phyloP scores from a whole-genome alignment of 1,139 yeast genomes.

The Yamadazyma conglobata region DNA sequence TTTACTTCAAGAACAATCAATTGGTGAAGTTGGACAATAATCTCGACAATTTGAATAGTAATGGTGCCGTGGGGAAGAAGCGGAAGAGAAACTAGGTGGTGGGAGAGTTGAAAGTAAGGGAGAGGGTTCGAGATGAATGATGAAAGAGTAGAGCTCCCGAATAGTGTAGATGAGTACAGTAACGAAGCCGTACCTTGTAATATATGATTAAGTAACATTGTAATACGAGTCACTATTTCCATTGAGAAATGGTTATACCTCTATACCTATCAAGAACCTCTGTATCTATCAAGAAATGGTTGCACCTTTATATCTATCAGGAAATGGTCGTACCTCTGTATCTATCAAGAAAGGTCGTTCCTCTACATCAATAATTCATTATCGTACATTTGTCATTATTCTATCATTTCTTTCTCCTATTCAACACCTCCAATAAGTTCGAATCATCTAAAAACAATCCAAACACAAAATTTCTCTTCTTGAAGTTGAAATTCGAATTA shows the following conservation, averaged over 20 bases:
- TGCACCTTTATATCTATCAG: too few relatives aligned
- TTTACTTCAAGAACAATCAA: slow-evolving; percentile 20
- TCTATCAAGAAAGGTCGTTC: too few relatives aligned
- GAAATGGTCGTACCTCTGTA: too few relatives aligned
- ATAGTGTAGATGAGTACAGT: too few relatives aligned
- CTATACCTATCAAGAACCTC: too few relatives aligned
- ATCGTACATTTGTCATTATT: not conserved
- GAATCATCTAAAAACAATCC: slow-evolving; percentile 59
- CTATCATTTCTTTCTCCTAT: slow-evolving; percentile 17
- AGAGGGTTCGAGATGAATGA: not conserved
- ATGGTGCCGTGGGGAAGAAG: slow-evolving; percentile 9
- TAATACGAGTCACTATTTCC: too few relatives aligned
- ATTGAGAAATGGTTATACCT: too few relatives aligned
- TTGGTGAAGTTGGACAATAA: slow-evolving; percentile 13
- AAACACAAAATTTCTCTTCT: slow-evolving; percentile 63
- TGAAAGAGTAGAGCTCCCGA: too few relatives aligned
- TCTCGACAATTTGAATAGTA: slow-evolving; percentile 11
- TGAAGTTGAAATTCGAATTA: slow-evolving; percentile 61
- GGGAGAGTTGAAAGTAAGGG: not conserved
- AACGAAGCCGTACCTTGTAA: too few relatives aligned
- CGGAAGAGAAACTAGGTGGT: slow-evolving; percentile 8
- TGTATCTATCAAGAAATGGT: too few relatives aligned
- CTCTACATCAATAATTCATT: not conserved
- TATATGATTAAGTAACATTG: too few relatives aligned
- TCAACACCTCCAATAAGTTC: slow-evolving; percentile 51